A percentile compares a stretch with the other conserved stretches of the same genome.
These are phyloP conservation scores for Pichiaceae sp. DNA, from an alignment of 1,139 yeast genomes.

Conservation along the genomic window DNA sequence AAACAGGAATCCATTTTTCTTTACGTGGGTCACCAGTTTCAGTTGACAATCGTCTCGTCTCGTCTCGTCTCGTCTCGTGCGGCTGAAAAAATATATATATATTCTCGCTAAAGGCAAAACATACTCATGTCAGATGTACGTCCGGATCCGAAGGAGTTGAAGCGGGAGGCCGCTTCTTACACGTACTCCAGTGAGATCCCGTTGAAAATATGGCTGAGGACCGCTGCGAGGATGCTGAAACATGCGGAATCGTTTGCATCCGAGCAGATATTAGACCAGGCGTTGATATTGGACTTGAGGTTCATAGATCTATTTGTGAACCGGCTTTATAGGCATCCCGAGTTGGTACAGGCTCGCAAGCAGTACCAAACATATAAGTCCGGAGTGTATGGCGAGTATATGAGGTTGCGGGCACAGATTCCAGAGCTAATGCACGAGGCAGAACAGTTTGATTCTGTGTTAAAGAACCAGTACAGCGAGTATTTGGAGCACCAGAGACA, in stretches of 20 bases:
- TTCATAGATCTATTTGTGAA: slow-evolving; percentile 41
- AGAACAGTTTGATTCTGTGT: slow-evolving; percentile 27
- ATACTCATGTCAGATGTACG: no score
- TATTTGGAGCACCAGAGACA: slow-evolving; percentile 18
- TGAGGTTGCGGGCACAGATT: slow-evolving; percentile 16
- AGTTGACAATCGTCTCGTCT: no score
- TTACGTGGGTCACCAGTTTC: no score
- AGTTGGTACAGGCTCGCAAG: slow-evolving; percentile 22
- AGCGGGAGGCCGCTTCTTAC: slow-evolving; percentile 32
- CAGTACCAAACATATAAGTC: slow-evolving; percentile 10
- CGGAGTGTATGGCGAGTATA: slow-evolving; percentile 19
- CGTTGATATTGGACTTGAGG: slow-evolving; percentile 40
- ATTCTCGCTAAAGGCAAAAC: no score
- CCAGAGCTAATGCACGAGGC: slow-evolving; percentile 29
- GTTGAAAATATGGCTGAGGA: slow-evolving; percentile 35
- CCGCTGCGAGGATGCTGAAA: slow-evolving; percentile 30
- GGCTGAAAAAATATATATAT: no score
- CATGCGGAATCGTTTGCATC: slow-evolving; percentile 37
- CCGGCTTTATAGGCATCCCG: slow-evolving; percentile 35
- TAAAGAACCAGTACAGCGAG: slow-evolving; percentile 25
- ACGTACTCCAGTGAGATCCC: slow-evolving; percentile 35
- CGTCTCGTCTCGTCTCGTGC: no score
- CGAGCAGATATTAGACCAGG: slow-evolving; percentile 33
- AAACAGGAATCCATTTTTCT: no score
- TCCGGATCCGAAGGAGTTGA: slow-evolving; percentile 25